Conservation (phyloP, 2,329 filamentous ascomycete species). For the Pyricularia pennisetigena region DNA sequence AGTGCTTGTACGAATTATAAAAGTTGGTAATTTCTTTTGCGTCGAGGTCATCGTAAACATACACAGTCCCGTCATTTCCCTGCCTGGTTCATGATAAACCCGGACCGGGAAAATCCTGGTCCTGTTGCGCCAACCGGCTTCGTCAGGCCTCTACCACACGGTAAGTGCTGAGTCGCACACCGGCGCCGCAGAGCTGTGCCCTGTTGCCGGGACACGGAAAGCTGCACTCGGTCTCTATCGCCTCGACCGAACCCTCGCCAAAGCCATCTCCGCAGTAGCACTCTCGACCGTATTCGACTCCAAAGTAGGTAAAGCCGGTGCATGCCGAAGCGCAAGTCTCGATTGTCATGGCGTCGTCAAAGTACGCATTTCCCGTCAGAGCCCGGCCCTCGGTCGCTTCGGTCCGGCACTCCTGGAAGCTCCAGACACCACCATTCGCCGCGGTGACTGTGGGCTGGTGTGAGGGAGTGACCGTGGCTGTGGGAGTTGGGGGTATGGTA, state of each 20-base stretch:
- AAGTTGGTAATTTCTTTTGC: neutral
- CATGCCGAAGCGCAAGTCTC: slow-evolving; percentile 38
- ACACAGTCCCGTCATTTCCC: neutral
- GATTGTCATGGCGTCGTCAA: slow-evolving; percentile 32
- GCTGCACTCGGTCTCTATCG: slow-evolving; percentile 22
- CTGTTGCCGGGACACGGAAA: slow-evolving; percentile 30
- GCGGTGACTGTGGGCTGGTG: slow-evolving; percentile 29
- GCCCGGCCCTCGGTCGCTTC: slow-evolving; percentile 44
- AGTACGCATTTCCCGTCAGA: slow-evolving; percentile 39
- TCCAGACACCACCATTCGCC: neutral
- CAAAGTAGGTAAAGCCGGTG: slow-evolving; percentile 32
- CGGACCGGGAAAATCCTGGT: neutral
- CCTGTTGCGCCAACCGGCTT: neutral
- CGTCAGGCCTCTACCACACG: neutral
- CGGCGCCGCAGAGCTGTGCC: slow-evolving; percentile 28
- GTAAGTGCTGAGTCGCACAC: slow-evolving; percentile 21
- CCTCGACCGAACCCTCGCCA: slow-evolving; percentile 13
- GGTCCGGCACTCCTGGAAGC: slow-evolving; percentile 45
- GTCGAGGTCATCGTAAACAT: neutral
- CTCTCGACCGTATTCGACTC: slow-evolving; percentile 38
- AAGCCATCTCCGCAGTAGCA: slow-evolving; percentile 37
- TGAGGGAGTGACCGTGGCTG: slow-evolving; percentile 26
- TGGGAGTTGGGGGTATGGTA: neutral
- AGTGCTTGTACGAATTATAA: neutral
- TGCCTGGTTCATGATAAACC: neutral